Evolutionary conservation across 2,329 filamentous ascomycete species (phyloP).

Genomic region (Samsoniella hepiali): DNA sequence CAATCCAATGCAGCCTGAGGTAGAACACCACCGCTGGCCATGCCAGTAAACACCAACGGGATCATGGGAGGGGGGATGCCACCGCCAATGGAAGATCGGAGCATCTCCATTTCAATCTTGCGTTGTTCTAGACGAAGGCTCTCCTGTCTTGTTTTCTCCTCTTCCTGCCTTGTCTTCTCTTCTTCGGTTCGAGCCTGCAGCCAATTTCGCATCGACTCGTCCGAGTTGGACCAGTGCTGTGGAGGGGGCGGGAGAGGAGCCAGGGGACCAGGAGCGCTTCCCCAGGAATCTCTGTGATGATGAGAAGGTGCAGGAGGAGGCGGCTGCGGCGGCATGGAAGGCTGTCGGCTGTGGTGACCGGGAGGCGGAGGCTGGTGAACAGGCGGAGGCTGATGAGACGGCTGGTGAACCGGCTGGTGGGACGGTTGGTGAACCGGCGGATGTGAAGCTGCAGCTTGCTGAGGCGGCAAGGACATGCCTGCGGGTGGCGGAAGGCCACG

Average conservation of each 20-base stretch:
- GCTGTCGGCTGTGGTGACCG: constrained; percentile 22
- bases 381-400: neutral
- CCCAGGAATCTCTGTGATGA: constrained; percentile 38
- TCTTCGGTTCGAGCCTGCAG: constrained; percentile 69
- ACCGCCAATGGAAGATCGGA: constrained; percentile 63
- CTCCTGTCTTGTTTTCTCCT: constrained; percentile 66
- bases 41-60: constrained; percentile 70
- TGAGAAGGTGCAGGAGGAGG: constrained; percentile 28
- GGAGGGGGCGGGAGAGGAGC: constrained; percentile 61
- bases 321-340: constrained; percentile 26
- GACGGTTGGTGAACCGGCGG: constrained; percentile 12
- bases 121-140: constrained; percentile 67
- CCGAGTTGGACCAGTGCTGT: constrained; percentile 62
- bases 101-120: constrained; percentile 68
- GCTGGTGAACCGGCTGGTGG: constrained; percentile 3
- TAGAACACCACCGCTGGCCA: constrained; percentile 58
- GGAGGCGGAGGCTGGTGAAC: constrained; percentile 13
- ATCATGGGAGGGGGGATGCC: constrained; percentile 73
- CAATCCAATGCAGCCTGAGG: constrained; percentile 62
- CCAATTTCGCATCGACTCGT: constrained; percentile 71
- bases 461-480: constrained; percentile 52
- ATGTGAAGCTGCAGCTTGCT: constrained; percentile 27
- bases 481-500: constrained; percentile 61
- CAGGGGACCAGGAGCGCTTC: constrained; percentile 25
- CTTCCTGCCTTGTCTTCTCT: constrained; percentile 69